Evolutionary conservation across 441 rosid genomes (phyloP), one percentile per base, ranked within the genome.

Genomic region (Dalechampia spathulata): DNA sequence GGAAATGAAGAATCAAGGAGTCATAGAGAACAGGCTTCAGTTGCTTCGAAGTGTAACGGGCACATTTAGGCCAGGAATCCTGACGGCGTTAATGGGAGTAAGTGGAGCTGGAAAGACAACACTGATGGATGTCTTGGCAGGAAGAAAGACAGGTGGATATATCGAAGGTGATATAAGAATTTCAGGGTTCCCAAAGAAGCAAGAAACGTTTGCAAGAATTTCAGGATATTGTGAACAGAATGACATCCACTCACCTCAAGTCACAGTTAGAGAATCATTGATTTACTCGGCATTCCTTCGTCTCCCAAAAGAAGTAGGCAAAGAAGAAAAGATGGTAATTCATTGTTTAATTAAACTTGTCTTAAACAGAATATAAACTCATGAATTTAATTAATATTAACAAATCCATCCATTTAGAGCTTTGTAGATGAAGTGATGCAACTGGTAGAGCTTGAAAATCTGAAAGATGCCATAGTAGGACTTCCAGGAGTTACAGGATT

Each of bases 41-140:
- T 78, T 90, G 2, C 85, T 93, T 30, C 45, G 73, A 22, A 84
- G 71, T 55, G 89, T 87, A 49, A 90, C 96, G 12, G 78, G 99
- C 3, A 83, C 83, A 54, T 90, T 93, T 73, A 78, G 95, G 75
- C 96, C 97, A 10, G 96, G 96, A 59, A 77, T 90, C 7, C 75
- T 93, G 53, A 90, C 97, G 19, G 99, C 99, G 45, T 55, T 93
- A 21, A 87, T 93, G 96, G 99, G 99, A 58, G 95, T 90, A 25
- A 87, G 97, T 59, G 99, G 99, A 61, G 96, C 99, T 25, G 95
- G 99, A 52, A 93, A 93, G 80, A 93, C 99, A 0, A 93, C 96
- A 11, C 61, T 93, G 67, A 87, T 93, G 97, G 97, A 93, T 77
- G 97, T 93, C 73, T 70, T 93, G 49, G 95, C 96, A 0, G 99